These are phyloP conservation scores for Azolla pinnata DNA, from an alignment of 75 land plant species.

Conservation along the genomic window DNA sequence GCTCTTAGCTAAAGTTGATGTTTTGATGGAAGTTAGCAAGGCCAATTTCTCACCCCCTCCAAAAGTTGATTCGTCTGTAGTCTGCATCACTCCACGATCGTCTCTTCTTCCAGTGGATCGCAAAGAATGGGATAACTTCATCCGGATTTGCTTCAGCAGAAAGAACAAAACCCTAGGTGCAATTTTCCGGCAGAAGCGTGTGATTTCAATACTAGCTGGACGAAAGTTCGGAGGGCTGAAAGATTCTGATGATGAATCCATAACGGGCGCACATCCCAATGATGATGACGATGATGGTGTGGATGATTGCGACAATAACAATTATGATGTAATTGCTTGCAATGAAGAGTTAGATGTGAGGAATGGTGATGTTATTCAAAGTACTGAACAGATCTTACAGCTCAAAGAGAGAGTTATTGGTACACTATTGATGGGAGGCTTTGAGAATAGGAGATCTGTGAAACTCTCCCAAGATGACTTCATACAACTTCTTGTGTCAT, in stretches of 20 bases:
- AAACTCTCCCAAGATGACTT: constrained; percentile 1
- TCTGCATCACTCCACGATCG: constrained; percentile 35
- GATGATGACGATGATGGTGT: background rate
- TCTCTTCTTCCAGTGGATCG: constrained; percentile 42
- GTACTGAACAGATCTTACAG: background rate
- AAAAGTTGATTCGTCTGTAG: constrained; percentile 68
- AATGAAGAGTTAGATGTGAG: background rate
- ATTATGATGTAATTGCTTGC: too few species aligned
- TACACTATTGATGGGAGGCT: background rate
- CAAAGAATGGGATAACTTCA: constrained; percentile 59
- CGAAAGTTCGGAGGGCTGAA: background rate
- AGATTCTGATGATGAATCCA: background rate
- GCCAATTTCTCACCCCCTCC: constrained; percentile 61
- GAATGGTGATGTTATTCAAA: background rate
- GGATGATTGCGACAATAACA: too few species aligned
- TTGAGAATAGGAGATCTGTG: background rate
- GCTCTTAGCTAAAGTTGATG: constrained; percentile 43
- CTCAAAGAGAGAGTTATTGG: background rate
- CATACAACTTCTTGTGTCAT: background rate
- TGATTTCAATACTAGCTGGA: constrained; percentile 24
- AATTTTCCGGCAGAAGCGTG: constrained; percentile 61
- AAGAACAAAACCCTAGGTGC: constrained; percentile 82
- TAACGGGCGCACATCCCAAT: background rate
- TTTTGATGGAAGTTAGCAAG: constrained; percentile 65
- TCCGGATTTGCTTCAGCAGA: constrained; percentile 48